phyloP scores from a whole-genome alignment of 2,329 filamentous ascomycete genomes.

The Pseudogymnoascus sp. region DNA sequence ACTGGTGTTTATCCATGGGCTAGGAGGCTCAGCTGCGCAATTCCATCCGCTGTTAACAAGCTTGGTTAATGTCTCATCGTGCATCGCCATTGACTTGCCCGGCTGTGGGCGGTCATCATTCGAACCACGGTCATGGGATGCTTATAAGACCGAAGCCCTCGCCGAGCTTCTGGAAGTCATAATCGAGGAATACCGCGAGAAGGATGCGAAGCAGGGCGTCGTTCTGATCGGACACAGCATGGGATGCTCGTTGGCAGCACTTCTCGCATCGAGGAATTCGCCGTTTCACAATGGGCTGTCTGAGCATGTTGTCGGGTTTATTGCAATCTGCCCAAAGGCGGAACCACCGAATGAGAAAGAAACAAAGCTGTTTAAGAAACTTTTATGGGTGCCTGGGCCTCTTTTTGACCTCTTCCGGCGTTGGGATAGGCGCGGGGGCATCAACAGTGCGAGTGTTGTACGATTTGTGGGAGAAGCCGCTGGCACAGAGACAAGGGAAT shows the following conservation, averaged over 20 bases:
- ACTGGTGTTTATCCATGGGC: conserved; percentile 83
- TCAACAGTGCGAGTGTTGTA: conserved; percentile 67
- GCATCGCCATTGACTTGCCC: conserved; percentile 81
- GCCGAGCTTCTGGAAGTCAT: conserved; percentile 66
- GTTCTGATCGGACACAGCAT: conserved; percentile 85
- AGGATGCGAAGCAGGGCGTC: conserved; percentile 58
- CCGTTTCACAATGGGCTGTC: conserved; percentile 46
- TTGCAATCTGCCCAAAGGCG: conserved; percentile 75
- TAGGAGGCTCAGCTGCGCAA: conserved; percentile 87
- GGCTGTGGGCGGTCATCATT: conserved; percentile 81
- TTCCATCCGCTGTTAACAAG: conserved; percentile 76
- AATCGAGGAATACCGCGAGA: conserved; percentile 66
- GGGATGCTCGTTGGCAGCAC: conserved; percentile 71
- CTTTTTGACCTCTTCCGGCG: conserved; percentile 70
- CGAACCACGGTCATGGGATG: conserved; percentile 61
- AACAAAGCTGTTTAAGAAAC: conserved; percentile 42
- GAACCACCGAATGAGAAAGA: conserved; percentile 51
- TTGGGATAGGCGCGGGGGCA: conserved; percentile 74
- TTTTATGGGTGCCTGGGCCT: conserved; percentile 62
- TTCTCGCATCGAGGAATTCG: conserved; percentile 52
- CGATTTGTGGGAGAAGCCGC: conserved; percentile 67
- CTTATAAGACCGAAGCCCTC: conserved; percentile 72
- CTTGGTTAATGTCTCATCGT: conserved; percentile 74
- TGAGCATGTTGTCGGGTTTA: conserved; percentile 62
- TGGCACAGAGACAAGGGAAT: conserved; percentile 55